Percentiles rank a stretch among this genome's conserved stretches.
Evolutionary conservation across 2,329 filamentous ascomycete genomes (phyloP).

Genomic region (Epichloe coenophiala): DNA sequence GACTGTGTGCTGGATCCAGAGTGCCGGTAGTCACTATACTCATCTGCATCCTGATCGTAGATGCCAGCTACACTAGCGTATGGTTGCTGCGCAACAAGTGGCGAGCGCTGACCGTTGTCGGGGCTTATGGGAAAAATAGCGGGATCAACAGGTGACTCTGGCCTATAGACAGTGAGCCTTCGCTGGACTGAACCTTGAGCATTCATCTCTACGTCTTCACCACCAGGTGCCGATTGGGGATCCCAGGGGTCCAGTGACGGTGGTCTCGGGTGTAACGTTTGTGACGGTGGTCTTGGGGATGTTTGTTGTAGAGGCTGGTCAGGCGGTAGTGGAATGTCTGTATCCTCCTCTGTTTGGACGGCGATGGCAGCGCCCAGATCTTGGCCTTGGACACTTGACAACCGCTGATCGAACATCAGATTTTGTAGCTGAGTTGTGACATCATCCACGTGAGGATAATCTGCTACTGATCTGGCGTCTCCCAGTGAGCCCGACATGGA

Average conservation of each 20-base stretch:
- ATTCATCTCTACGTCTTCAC: slow-evolving; percentile 9
- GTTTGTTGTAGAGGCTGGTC: slow-evolving; percentile 10
- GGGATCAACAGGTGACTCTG: slow-evolving; percentile 10
- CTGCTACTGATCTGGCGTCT: slow-evolving; percentile 1
- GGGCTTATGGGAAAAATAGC: slow-evolving; percentile 5
- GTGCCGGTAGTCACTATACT: slow-evolving; percentile 6
- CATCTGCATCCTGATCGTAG: slow-evolving; percentile 4
- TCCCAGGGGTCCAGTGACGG: slow-evolving; percentile 31
- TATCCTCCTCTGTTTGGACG: background rate
- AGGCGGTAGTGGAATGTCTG: slow-evolving; percentile 3
- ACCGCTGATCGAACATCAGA: slow-evolving; percentile 9
- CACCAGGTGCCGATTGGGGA: slow-evolving; percentile 12
- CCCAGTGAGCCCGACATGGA: slow-evolving; percentile 4
- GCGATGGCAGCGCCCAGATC: background rate
- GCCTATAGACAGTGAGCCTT: slow-evolving; percentile 4
- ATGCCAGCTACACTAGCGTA: slow-evolving; percentile 1
- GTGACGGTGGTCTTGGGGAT: slow-evolving; percentile 15
- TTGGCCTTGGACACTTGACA: background rate
- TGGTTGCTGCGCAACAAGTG: background rate
- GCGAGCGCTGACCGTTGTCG: background rate
- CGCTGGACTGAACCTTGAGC: slow-evolving; percentile 12
- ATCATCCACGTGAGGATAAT: slow-evolving; percentile 11
- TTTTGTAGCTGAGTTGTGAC: slow-evolving; percentile 17
- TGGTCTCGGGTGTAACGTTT: slow-evolving; percentile 10
- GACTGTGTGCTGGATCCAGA: slow-evolving; percentile 10